These are phyloP conservation scores for Suillus plorans DNA, from an alignment of 768 basidiomycete species.

Conservation along the genomic window DNA sequence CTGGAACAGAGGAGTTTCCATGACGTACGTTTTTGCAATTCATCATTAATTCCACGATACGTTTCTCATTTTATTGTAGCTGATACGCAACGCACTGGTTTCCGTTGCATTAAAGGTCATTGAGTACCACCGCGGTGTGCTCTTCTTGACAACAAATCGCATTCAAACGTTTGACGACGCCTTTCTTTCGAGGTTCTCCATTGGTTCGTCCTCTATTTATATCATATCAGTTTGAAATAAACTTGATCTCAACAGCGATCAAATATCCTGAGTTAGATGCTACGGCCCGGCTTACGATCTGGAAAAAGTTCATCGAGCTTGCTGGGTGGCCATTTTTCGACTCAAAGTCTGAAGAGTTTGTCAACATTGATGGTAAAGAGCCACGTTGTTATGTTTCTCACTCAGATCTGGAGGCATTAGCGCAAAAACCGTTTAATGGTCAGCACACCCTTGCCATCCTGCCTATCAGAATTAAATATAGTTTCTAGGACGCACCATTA, in stretches of 20 bases:
- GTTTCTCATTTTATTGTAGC: constrained; percentile 4
- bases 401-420: constrained; percentile 22
- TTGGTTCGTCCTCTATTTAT: constrained; percentile 29
- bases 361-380: constrained; percentile 8
- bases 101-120: constrained; percentile 64
- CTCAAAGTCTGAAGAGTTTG: constrained; percentile 5
- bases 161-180: constrained; percentile 53
- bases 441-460: neutral
- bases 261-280: constrained; percentile 27
- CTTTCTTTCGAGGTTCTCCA: constrained; percentile 66
- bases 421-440: constrained; percentile 29
- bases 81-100: constrained; percentile 70
- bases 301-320: constrained; percentile 27
- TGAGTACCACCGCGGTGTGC: constrained; percentile 59
- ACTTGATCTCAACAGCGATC: constrained; percentile 13
- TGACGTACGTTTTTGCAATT: constrained; percentile 26
- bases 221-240: neutral
- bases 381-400: constrained; percentile 7
- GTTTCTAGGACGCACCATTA: constrained; percentile 25
- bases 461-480: neutral
- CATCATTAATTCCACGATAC: neutral
- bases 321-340: constrained; percentile 12
- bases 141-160: constrained; percentile 52
- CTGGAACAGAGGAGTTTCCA: constrained; percentile 26
- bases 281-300: constrained; percentile 19